Percentiles rank a stretch among this genome's conserved stretches.
Evolutionary conservation across 2,329 filamentous ascomycete genomes (phyloP).

Genomic region (Nigrograna mackinnonii): DNA sequence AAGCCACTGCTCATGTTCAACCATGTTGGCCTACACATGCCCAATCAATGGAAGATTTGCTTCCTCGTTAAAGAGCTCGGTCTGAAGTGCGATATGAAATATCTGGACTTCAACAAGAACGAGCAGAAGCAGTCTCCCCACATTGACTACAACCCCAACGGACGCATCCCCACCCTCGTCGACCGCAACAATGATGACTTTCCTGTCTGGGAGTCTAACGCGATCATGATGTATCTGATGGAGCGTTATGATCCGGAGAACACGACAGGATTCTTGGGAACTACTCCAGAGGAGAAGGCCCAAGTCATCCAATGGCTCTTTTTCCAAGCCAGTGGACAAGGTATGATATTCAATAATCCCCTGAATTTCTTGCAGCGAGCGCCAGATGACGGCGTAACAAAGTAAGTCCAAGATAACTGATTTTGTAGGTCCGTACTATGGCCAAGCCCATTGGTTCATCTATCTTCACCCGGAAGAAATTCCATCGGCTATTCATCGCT

Average conservation of each 20-base stretch:
- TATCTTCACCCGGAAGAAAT: slow-evolving; percentile 47
- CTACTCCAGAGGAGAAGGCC: slow-evolving; percentile 73
- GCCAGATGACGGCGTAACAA: too few relatives aligned
- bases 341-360: too few relatives aligned
- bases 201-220: slow-evolving; percentile 76
- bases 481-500: slow-evolving; percentile 46
- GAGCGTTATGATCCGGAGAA: slow-evolving; percentile 78
- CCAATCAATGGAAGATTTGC: slow-evolving; percentile 85
- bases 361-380: too few relatives aligned
- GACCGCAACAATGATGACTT: slow-evolving; percentile 71
- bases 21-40: too few relatives aligned
- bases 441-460: slow-evolving; percentile 46
- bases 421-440: too few relatives aligned
- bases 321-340: too few relatives aligned
- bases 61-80: slow-evolving; percentile 85
- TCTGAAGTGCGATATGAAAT: slow-evolving; percentile 18
- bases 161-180: slow-evolving; percentile 81
- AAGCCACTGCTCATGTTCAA: too few relatives aligned
- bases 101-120: slow-evolving; percentile 68
- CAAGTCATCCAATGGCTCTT: slow-evolving; percentile 75
- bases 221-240: slow-evolving; percentile 77
- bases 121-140: slow-evolving; percentile 79
- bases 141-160: slow-evolving; percentile 88
- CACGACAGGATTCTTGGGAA: slow-evolving; percentile 80
- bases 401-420: too few relatives aligned